Evolutionary conservation across 805 yeast species (phyloP).

Genomic region (Yamadazyma nakazawae): DNA sequence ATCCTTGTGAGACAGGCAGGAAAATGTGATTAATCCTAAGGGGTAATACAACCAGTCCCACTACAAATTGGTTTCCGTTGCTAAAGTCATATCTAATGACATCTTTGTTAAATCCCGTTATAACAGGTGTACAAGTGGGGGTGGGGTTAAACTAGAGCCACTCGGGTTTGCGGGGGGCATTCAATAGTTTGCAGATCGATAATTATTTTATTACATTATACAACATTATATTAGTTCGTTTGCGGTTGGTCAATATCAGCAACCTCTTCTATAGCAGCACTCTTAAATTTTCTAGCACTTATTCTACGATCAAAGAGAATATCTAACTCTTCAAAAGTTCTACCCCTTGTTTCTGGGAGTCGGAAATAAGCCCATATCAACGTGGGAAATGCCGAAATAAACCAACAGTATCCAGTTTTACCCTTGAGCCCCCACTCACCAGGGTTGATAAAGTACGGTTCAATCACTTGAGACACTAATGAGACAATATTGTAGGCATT

Average conservation of each 20-base stretch:
- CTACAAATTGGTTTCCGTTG: too few species aligned
- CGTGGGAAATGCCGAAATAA: conserved; percentile 27
- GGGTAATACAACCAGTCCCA: too few species aligned
- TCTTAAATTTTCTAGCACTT: conserved; percentile 20
- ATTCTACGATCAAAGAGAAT: conserved; percentile 27
- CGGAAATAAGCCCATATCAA: conserved; percentile 20
- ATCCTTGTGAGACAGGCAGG: too few species aligned
- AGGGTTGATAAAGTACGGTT: conserved; percentile 51
- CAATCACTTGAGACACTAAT: conserved; percentile 33
- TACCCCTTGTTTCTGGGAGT: conserved; percentile 37
- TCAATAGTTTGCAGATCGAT: not conserved
- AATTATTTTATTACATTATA: too few species aligned
- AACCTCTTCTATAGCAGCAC: conserved; percentile 8
- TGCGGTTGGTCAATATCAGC: conserved; percentile 16
- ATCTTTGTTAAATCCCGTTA: too few species aligned
- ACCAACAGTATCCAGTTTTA: conserved; percentile 49
- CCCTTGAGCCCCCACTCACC: conserved; percentile 45
- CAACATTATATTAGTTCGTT: not conserved
- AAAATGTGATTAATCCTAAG: too few species aligned
- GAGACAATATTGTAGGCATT: conserved; percentile 25
- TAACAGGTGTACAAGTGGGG: too few species aligned
- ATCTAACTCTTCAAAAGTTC: conserved; percentile 37
- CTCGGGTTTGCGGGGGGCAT: not conserved
- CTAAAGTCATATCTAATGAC: too few species aligned
- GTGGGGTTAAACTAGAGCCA: too few species aligned